Conservation (phyloP, 495 filamentous ascomycete species). For the Penicillium parvum region DNA sequence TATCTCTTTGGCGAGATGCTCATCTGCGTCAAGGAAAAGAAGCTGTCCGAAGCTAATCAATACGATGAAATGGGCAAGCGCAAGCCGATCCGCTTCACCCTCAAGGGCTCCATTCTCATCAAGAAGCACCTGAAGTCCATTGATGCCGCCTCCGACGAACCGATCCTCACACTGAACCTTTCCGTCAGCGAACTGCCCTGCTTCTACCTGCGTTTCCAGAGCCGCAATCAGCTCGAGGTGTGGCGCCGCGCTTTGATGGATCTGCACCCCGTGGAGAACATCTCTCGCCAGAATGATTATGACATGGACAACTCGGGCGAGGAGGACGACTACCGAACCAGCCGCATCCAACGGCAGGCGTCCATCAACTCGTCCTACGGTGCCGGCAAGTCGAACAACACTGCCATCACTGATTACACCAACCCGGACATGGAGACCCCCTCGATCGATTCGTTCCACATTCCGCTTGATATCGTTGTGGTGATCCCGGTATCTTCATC, state of each 20-base stretch:
- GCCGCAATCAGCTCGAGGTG: conserved; percentile 75
- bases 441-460: conserved; percentile 66
- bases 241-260: conserved; percentile 89
- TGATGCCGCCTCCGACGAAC: conserved; percentile 68
- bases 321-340: conserved; percentile 81
- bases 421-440: conserved; percentile 58
- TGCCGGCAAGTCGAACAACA: conserved; percentile 43
- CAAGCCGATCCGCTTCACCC: conserved; percentile 71
- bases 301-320: conserved; percentile 81
- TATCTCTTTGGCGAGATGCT: conserved; percentile 99
- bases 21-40: conserved; percentile 98
- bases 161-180: conserved; percentile 82
- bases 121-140: conserved; percentile 96
- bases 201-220: conserved; percentile 91
- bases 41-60: conserved; percentile 55
- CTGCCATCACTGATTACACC: conserved; percentile 52
- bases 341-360: conserved; percentile 72
- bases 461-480: conserved; percentile 92
- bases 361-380: conserved; percentile 86
- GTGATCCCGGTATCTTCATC: conserved; percentile 97
- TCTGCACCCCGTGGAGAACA: conserved; percentile 61
- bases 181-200: conserved; percentile 93
- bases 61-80: conserved; percentile 50
- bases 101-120: conserved; percentile 97
- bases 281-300: conserved; percentile 63